These are phyloP conservation scores for Crepidotus variabilis DNA, from an alignment of 768 basidiomycete genomes.

Conservation along the genomic window DNA sequence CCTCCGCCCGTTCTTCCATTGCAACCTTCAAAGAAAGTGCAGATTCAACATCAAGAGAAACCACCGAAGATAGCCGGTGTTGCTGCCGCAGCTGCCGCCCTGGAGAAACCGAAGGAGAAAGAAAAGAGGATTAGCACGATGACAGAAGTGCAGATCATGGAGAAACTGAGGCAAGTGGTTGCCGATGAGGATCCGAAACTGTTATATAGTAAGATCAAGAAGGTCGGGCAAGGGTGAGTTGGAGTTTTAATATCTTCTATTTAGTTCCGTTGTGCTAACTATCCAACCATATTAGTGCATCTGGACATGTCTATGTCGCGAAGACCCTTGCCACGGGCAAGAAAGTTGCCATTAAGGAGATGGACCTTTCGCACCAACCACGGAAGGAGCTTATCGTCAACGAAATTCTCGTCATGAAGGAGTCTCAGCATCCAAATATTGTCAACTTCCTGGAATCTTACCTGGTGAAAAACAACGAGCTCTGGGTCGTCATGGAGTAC, in stretches of 20 bases:
- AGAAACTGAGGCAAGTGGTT: conserved; percentile 89
- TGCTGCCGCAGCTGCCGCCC: conserved; percentile 67
- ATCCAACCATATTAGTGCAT: conserved; percentile 56
- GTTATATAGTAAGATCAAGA: conserved; percentile 95
- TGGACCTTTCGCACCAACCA: conserved; percentile 93
- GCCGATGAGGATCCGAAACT: conserved; percentile 81
- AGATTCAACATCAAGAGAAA: conserved; percentile 49
- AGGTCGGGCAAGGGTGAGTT: conserved; percentile 95
- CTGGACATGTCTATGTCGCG: conserved; percentile 96
- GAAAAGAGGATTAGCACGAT: conserved; percentile 93
- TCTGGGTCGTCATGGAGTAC: conserved; percentile 99
- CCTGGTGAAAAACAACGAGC: conserved; percentile 80
- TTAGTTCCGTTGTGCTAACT: conserved; percentile 3
- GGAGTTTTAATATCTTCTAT: conserved; percentile 10
- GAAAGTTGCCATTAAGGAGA: conserved; percentile 97
- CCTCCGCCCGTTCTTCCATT: conserved; percentile 71
- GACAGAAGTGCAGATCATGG: conserved; percentile 98
- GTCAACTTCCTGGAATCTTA: conserved; percentile 95
- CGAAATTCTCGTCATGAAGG: conserved; percentile 98
- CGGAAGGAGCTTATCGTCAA: conserved; percentile 98
- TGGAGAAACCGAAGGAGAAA: conserved; percentile 76
- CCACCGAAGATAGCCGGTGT: conserved; percentile 39
- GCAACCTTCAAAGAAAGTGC: conserved; percentile 72
- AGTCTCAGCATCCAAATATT: conserved; percentile 94
- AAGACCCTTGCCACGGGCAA: conserved; percentile 80